Conservation (phyloP, 306 rosid genomes). For the Gynostemma pentaphyllum region DNA sequence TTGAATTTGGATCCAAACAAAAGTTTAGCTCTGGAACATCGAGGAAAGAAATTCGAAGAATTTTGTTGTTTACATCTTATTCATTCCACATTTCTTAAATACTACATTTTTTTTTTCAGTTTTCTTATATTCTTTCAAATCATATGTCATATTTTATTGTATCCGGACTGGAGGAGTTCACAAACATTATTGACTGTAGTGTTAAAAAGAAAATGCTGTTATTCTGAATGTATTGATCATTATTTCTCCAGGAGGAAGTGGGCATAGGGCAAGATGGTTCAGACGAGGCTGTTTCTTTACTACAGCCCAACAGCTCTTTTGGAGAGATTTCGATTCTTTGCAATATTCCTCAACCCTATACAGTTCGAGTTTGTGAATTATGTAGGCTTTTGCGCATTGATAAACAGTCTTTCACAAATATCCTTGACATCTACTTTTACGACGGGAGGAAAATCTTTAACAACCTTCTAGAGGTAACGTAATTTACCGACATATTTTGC, state of each 20-base stretch:
- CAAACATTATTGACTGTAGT: background rate
- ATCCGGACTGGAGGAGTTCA: background rate
- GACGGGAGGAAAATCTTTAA: conserved; percentile 84
- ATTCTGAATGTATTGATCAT: background rate
- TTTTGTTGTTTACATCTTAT: background rate
- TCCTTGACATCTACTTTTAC: conserved; percentile 72
- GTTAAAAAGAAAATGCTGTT: background rate
- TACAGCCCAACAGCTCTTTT: conserved; percentile 51
- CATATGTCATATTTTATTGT: background rate
- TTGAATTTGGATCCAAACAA: background rate
- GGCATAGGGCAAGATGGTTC: conserved; percentile 61
- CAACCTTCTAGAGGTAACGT: conserved; percentile 80
- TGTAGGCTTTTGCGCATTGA: conserved; percentile 87
- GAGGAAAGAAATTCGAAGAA: background rate
- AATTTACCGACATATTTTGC: background rate
- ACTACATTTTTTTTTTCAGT: background rate
- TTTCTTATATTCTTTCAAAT: background rate
- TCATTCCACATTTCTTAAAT: background rate
- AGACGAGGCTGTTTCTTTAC: conserved; percentile 51
- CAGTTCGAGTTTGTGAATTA: conserved; percentile 78
- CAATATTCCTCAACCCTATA: conserved; percentile 88
- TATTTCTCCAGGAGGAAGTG: conserved; percentile 59
- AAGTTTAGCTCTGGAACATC: background rate
- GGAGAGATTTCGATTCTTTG: conserved; percentile 90
- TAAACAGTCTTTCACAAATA: conserved; percentile 75